Conservation (phyloP, 352 stramenopile species). For the Pythium volutum region DNA sequence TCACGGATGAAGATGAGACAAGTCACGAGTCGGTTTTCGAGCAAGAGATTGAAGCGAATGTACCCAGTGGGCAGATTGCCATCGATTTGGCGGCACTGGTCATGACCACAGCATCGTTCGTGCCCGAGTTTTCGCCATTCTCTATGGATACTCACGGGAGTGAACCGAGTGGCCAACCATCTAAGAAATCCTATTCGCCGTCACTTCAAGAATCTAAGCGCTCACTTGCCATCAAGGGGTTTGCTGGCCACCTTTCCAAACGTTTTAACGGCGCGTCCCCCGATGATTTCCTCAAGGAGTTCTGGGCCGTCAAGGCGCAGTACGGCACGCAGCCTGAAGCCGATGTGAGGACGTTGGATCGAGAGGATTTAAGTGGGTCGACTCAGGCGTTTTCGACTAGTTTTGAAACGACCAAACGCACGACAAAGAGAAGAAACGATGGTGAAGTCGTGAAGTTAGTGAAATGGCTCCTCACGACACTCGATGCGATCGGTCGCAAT, state of each 20-base stretch:
- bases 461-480: slow-evolving; percentile 4
- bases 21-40: slow-evolving; percentile 39
- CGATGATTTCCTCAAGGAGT: slow-evolving; percentile 73
- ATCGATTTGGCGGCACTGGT: slow-evolving; percentile 57
- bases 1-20: slow-evolving; percentile 23
- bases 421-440: background rate
- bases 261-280: slow-evolving; percentile 41
- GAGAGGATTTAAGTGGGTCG: background rate
- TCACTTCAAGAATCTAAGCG: slow-evolving; percentile 30
- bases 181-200: slow-evolving; percentile 8
- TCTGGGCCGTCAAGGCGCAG: slow-evolving; percentile 64
- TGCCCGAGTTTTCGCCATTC: slow-evolving; percentile 36
- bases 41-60: slow-evolving; percentile 59
- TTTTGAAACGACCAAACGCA: background rate
- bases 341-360: background rate
- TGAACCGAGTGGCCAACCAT: background rate
- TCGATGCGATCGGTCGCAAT: slow-evolving; percentile 14
- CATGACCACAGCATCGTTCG: slow-evolving; percentile 36
- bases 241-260: slow-evolving; percentile 57
- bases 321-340: slow-evolving; percentile 19
- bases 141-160: background rate
- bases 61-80: slow-evolving; percentile 41
- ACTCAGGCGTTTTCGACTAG: slow-evolving; percentile 24
- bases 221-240: slow-evolving; percentile 56
- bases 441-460: background rate